Conservation (phyloP, 371 early-diverging fungal genomes). For the Dinochytrium kinnereticum region DNA sequence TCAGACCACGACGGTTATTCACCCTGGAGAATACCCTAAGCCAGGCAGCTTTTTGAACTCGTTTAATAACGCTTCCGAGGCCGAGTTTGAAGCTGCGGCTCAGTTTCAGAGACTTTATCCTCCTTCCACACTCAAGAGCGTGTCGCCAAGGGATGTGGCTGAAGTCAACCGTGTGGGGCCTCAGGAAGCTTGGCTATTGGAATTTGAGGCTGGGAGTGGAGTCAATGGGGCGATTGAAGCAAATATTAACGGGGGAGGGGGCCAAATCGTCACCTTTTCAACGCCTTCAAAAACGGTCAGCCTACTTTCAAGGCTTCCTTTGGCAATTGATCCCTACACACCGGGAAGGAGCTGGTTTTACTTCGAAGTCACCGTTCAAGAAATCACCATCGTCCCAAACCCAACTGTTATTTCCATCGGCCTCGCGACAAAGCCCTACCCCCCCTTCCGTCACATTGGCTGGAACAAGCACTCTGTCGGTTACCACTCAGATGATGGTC, state of each 20-base stretch:
- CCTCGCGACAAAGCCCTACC: slow-evolving; percentile 23
- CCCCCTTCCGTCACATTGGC: slow-evolving; percentile 30
- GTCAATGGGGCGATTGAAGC: background rate
- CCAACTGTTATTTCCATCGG: slow-evolving; percentile 21
- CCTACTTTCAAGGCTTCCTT: slow-evolving; percentile 1
- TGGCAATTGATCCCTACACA: background rate
- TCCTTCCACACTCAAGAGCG: background rate
- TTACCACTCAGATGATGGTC: slow-evolving; percentile 28
- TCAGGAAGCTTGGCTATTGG: background rate
- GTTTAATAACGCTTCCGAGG: slow-evolving; percentile 9
- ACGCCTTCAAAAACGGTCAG: background rate
- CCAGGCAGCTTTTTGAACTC: background rate
- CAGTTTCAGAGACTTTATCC: slow-evolving; percentile 8
- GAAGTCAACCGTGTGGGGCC: slow-evolving; percentile 1
- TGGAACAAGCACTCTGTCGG: slow-evolving; percentile 28
- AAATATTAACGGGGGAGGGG: background rate
- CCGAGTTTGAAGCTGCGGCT: slow-evolving; percentile 10
- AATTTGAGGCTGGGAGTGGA: slow-evolving; percentile 4
- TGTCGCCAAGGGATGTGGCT: background rate
- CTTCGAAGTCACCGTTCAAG: slow-evolving; percentile 9
- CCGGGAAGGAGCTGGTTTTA: slow-evolving; percentile 15
- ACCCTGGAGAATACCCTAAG: slow-evolving; percentile 12
- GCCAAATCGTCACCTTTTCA: background rate
- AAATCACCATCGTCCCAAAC: background rate
- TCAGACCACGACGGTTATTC: slow-evolving; percentile 8